Evolutionary conservation across 495 filamentous ascomycete species (phyloP), one percentile per base, ranked within the genome.

Genomic region (Aspergillus haitiensis): DNA sequence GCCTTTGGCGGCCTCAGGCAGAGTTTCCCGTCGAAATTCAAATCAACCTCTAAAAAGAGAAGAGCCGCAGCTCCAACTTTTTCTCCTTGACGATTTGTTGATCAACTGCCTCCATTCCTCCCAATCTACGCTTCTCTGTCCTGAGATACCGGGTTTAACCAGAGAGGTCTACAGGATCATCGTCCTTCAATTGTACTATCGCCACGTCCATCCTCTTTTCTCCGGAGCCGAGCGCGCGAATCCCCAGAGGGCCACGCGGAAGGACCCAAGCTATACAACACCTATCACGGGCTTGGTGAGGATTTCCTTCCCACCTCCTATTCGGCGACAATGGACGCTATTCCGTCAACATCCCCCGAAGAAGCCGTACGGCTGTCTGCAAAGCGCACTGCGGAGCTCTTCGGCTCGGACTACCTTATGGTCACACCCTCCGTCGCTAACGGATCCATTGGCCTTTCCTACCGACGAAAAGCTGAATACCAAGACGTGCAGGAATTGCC

Each of bases 401-500:
- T 86, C 63, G 83, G 77, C 53, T 61, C 73, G 58, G 82, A 80
- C 69, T 87, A 81, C 67, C 78, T 77, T 46, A 83, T 72, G 76
- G 81, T 78, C 63, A 79, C 71, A 58, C 77, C 67, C 63, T 76
- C 79, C 62, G 79, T 64, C 61, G 66, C 58, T 65, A 69, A 73
- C 60, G 69, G 71, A 31, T 71, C 72, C 15, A 82, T 84, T 59
- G 81, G 80, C 53, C 71, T 87, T 18, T 78, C 84, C 7, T 80
- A 83, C 52, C 76, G 86, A 60, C 84, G 89, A 62, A 84, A 84
- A 62, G 78, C 81, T 58, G 93, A 98, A 78, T 98, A 98, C 68
- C 81, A 86, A 63, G 77, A 89, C 64, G 88, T 97, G 18, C 83
- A 82, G 64, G 88, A 90, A 64, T 80, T 98, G 34, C 94, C 94